phyloP scores from a whole-genome alignment of 768 basidiomycete species.

The Boletus tylopilopsis region DNA sequence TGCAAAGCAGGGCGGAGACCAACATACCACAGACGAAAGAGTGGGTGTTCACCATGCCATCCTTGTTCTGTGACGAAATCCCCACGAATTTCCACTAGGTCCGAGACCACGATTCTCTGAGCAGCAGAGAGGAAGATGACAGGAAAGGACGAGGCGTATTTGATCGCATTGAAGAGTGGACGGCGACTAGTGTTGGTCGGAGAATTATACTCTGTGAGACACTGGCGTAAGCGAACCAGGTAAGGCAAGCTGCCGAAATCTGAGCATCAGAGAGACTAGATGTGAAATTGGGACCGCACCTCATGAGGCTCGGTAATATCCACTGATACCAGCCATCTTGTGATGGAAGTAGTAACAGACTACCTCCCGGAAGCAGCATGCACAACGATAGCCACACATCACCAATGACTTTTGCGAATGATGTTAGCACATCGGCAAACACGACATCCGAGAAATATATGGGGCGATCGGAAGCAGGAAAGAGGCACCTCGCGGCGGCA shows the following conservation, averaged over 20 bases:
- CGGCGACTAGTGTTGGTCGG: conserved; percentile 61
- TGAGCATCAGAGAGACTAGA: conserved; percentile 2
- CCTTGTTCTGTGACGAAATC: conserved; percentile 38
- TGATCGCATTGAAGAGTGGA: conserved; percentile 86
- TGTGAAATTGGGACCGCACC: conserved; percentile 45
- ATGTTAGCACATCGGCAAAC: conserved; percentile 93
- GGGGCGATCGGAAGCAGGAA: conserved; percentile 54
- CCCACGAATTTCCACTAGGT: conserved; percentile 50
- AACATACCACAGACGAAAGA: conserved; percentile 83
- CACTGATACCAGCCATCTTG: conserved; percentile 65
- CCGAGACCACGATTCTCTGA: conserved; percentile 68
- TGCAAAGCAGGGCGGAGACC: background rate
- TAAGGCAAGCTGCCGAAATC: conserved; percentile 65
- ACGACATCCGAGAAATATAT: conserved; percentile 90
- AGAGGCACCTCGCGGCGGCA: conserved; percentile 68
- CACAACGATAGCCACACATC: conserved; percentile 87
- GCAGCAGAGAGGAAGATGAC: conserved; percentile 93
- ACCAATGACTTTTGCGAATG: conserved; percentile 94
- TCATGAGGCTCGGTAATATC: conserved; percentile 83
- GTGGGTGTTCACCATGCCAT: conserved; percentile 73
- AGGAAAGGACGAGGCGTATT: conserved; percentile 96
- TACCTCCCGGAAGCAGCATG: conserved; percentile 85
- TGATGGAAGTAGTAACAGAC: conserved; percentile 59
- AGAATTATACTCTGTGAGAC: conserved; percentile 75
- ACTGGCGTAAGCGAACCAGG: conserved; percentile 90